phyloP scores from a whole-genome alignment of 2,329 filamentous ascomycete species.

The Eutypa lata region DNA sequence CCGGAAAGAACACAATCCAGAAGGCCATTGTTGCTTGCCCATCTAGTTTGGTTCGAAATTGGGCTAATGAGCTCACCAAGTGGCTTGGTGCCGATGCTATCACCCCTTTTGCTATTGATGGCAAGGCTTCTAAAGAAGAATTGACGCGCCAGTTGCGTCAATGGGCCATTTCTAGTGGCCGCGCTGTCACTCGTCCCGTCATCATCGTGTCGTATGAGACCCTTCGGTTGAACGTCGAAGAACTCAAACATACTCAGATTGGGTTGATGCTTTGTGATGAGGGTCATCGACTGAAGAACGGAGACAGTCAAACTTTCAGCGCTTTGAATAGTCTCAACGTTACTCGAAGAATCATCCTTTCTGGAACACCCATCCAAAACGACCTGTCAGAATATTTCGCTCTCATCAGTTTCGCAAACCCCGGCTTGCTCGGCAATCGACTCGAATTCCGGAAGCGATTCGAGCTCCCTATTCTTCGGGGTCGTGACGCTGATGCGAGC shows the following conservation, averaged over 20 bases:
- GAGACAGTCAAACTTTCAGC: conserved; percentile 91
- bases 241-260: conserved; percentile 85
- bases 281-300: conserved; percentile 94
- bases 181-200: conserved; percentile 83
- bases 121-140: conserved; percentile 93
- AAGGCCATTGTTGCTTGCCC: conserved; percentile 97
- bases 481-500: conserved; percentile 84
- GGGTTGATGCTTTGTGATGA: conserved; percentile 94
- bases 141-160: conserved; percentile 85
- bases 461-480: conserved; percentile 86
- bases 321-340: conserved; percentile 90
- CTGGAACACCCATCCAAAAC: conserved; percentile 96
- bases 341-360: conserved; percentile 86
- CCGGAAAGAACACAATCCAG: conserved; percentile 89
- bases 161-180: conserved; percentile 91
- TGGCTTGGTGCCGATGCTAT: conserved; percentile 93
- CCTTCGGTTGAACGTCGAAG: conserved; percentile 82
- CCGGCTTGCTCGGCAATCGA: conserved; percentile 82
- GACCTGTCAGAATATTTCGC: conserved; percentile 98
- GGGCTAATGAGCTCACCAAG: conserved; percentile 95
- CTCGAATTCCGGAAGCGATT: conserved; percentile 91
- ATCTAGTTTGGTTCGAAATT: conserved; percentile 93
- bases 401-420: conserved; percentile 94
- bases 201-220: conserved; percentile 99
- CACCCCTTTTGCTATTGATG: conserved; percentile 91